A percentile compares a stretch with the other conserved stretches of the same genome.
phyloP scores from a whole-genome alignment of 1,284 basidiomycete genomes.

The Puccinia horiana region DNA sequence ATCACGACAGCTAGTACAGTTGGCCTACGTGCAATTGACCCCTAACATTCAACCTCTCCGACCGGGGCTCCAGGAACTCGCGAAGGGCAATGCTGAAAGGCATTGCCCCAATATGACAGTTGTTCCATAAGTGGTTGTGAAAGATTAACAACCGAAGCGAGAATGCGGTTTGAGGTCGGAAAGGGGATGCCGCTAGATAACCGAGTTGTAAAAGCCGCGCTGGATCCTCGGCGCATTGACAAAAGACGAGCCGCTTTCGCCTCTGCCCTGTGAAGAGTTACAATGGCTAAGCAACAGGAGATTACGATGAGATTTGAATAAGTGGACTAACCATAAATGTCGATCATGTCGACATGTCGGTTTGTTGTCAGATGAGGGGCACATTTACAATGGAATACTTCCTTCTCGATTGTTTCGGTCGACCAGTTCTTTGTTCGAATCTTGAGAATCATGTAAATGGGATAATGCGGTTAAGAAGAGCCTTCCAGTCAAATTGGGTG shows the following conservation, averaged over 20 bases:
- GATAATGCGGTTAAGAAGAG: background rate
- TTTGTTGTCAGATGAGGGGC: no score
- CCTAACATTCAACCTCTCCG: background rate
- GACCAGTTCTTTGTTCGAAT: no score
- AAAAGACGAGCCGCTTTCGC: background rate
- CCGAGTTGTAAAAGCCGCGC: background rate
- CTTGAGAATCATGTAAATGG: no score
- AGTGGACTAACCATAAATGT: background rate
- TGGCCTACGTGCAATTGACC: conserved; percentile 1
- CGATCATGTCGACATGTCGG: background rate
- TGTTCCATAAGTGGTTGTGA: conserved; percentile 13
- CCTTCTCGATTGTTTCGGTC: no score
- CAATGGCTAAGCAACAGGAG: background rate
- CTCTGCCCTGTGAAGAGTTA: no score
- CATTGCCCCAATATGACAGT: conserved; percentile 1
- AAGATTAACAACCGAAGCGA: background rate
- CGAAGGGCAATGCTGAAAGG: background rate
- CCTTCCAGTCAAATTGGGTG: background rate
- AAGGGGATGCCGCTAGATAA: background rate
- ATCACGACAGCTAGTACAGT: background rate
- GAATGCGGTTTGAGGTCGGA: background rate
- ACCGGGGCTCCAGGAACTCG: background rate
- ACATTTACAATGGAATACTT: no score
- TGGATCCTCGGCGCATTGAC: background rate
- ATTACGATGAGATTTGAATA: background rate